Percentiles rank a stretch among this genome's conserved stretches.
These are phyloP conservation scores for Trichocladium antarcticum DNA, from an alignment of 495 filamentous ascomycete genomes.

Conservation along the genomic window DNA sequence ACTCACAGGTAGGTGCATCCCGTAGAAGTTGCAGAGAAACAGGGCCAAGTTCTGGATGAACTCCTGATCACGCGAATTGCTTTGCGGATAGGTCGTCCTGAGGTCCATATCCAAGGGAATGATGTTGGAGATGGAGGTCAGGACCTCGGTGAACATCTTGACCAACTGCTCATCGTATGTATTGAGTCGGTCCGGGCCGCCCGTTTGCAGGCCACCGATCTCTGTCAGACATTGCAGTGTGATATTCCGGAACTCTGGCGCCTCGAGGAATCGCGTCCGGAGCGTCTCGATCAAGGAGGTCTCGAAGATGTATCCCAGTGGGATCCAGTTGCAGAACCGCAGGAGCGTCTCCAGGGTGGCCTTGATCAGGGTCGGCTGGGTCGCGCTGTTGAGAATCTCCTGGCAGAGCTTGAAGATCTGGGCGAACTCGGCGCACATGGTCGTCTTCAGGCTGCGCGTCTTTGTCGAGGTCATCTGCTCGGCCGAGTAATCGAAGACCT, in stretches of 20 bases:
- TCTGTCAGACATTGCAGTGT: slow-evolving; percentile 95
- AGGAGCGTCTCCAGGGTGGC: slow-evolving; percentile 89
- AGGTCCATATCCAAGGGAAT: slow-evolving; percentile 83
- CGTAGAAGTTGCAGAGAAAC: slow-evolving; percentile 93
- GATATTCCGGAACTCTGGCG: slow-evolving; percentile 89
- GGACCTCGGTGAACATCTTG: slow-evolving; percentile 91
- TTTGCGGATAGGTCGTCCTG: slow-evolving; percentile 76
- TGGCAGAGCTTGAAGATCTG: slow-evolving; percentile 94
- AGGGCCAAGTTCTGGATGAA: slow-evolving; percentile 94
- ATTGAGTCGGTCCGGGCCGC: slow-evolving; percentile 48
- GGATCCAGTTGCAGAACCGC: slow-evolving; percentile 97
- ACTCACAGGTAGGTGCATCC: slow-evolving; percentile 76
- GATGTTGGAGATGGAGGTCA: slow-evolving; percentile 79
- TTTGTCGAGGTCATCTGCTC: slow-evolving; percentile 97
- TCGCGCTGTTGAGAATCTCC: slow-evolving; percentile 80
- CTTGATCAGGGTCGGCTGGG: slow-evolving; percentile 79
- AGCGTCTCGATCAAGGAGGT: slow-evolving; percentile 92
- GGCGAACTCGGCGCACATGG: slow-evolving; percentile 96
- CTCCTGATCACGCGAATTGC: slow-evolving; percentile 89
- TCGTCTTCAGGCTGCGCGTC: slow-evolving; percentile 89
- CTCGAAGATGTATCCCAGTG: slow-evolving; percentile 96
- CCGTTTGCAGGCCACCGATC: slow-evolving; percentile 82
- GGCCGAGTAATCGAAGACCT: slow-evolving; percentile 97
- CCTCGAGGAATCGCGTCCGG: slow-evolving; percentile 75
- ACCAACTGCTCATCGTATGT: slow-evolving; percentile 88